Base-by-base conservation (phyloP, 306 rosid species). In the Neltuma alba region DNA sequence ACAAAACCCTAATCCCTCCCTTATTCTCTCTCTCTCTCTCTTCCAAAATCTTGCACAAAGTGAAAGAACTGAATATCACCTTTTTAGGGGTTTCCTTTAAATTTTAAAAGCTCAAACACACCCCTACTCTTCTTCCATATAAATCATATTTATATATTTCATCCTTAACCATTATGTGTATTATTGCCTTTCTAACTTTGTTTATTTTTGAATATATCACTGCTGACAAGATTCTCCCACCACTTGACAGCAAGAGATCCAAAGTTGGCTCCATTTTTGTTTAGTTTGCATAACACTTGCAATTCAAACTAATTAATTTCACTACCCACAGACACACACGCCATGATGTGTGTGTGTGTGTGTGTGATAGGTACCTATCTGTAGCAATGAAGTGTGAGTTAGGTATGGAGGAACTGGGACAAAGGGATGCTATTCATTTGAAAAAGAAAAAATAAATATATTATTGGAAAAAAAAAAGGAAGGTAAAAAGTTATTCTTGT, bases 401-500 rank as follows among this genome's bases (percentile, higher is more conserved):
- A 40, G 73, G 73, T 38, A 23, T 34, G 54, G 28, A 28, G 21
- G 63, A 57, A 11, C 33, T 69, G 36, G 36, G 23, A 42, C 20
- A 37, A n/a, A 9, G 5, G 16, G 62, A 69, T 41, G 57, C 37
- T 27, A 68, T 41, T 52, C 37, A 80, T 70, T 76, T 54, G 41
- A 70, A 79, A 82, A 77, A 70, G 70, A 74, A 70, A 62, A 42
- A 36, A 67, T 42, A 74, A 58, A 68, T 30, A 76, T 37, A 79
- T n/a, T n/a, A n/a, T n/a, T n/a, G n/a, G n/a, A n/a, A n/a, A n/a
- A n/a, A n/a, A n/a, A 54, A 54, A n/a, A n/a, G 21, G 82, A 82
- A 42, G 64, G 74, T 48, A 79, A 78, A 92, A 94, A 90, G 93
- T 89, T 88, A 92, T 92, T 94, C 98, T 92, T 92, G 96, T 90